Evolutionary conservation across 2,329 filamentous ascomycete species (phyloP), one percentile per base, ranked within the genome.

Genomic region (Ploettnerulaceae sp.): DNA sequence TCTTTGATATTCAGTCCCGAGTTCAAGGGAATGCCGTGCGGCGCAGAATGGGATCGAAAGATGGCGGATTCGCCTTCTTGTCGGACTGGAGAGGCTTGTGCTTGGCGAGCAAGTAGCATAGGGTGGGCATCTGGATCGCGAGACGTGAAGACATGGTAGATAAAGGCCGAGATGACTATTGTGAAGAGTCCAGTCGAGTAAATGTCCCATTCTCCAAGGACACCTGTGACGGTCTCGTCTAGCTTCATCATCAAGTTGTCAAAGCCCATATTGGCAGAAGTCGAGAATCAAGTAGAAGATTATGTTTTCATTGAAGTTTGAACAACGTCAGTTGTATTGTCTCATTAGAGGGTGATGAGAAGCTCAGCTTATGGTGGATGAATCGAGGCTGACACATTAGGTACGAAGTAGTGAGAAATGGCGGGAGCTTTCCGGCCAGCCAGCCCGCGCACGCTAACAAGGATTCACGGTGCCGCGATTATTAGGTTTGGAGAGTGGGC

Each of bases 111-210:
- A 21, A 98, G 82, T 37, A 97, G 77, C 67, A 95, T 82, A 25
- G 93, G 91, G 67, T 97, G 93, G 4, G 86, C 85, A 70, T 98
- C 93, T 5, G 93, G 86, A 43, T 96, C 91, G 50, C 80, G 77
- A 40, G 79, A 76, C 51, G 80, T 80, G 59, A 86, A 71, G 54
- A 94, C 69, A 34, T 82, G 77, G 67, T 87, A 89, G 47, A 82
- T 75, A 47, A 91, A 67, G 60, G 89, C 76, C 45, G 75, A 71
- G 51, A 83, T 70, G 33, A 96, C 72, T 50, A 78, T 62, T 18
- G 83, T 77, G 35, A 80, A 75, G 54, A 98, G 74, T 32, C 81
- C 61, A 3, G 86, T 93, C 22, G 87, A 88, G 70, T 85, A 86
- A 56, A 77, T 68, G 65, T 93, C 89, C 89, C 90, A 96, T 67